Conservation (phyloP, 129 eudicot species). For the Lactuca sativa region DNA sequence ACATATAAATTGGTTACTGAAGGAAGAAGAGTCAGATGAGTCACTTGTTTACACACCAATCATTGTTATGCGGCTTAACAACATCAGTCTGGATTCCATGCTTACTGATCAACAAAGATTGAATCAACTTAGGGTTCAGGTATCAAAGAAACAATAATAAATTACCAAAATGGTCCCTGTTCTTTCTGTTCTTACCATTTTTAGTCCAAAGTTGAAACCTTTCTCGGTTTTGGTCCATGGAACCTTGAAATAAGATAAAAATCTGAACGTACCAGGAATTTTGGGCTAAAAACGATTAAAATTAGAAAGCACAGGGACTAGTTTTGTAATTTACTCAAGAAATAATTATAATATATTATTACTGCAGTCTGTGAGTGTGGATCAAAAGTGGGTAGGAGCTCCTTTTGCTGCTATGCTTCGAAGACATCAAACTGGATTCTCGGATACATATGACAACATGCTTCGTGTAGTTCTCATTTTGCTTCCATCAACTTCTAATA, state of each 20-base stretch:
- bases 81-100: slow-evolving; percentile 67
- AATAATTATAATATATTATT: slow-evolving; percentile 6
- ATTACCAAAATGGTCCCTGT: neutral
- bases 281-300: neutral
- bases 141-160: slow-evolving; percentile 20
- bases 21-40: slow-evolving; percentile 54
- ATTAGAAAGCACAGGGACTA: neutral
- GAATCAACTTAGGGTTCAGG: slow-evolving; percentile 74
- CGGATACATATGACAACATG: slow-evolving; percentile 48
- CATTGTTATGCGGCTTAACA: slow-evolving; percentile 58
- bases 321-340: neutral
- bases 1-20: slow-evolving; percentile 25
- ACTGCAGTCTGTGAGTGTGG: slow-evolving; percentile 76
- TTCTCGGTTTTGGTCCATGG: no score
- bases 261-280: no score
- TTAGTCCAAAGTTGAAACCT: no score
- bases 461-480: slow-evolving; percentile 64
- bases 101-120: slow-evolving; percentile 54
- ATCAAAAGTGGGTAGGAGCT: slow-evolving; percentile 94
- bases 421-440: slow-evolving; percentile 59
- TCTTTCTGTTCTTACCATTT: no score
- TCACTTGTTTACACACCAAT: slow-evolving; percentile 53
- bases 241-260: no score
- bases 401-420: slow-evolving; percentile 96
- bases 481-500: slow-evolving; percentile 60